Base-by-base conservation (phyloP, 768 basidiomycete genomes). In the Goffeauzyma gilvescens region DNA sequence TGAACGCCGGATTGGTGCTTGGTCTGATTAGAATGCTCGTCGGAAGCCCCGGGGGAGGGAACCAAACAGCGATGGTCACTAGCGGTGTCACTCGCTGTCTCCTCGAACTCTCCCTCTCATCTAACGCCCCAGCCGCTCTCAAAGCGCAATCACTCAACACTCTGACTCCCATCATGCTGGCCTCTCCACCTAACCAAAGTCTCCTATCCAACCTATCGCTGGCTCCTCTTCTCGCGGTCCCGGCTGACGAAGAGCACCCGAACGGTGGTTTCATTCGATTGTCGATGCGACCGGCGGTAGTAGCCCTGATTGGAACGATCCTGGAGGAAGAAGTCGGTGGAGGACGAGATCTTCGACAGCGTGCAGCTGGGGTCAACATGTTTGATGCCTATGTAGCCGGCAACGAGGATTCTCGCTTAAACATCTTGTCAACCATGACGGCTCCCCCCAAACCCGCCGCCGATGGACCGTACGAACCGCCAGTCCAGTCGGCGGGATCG, bases 21-120 rank as follows among this genome's bases (percentile, higher is more conserved):
- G 76, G 76, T 15, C 74, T 93, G 45, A 75, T 95, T 51, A 78
- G 84, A 2, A 81, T 89, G 69, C 72, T 96, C 7, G 71, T 86
- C 20, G 66, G 66, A 3, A 66, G 64, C 1, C 58, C 66, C 14
- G 65, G 67, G 0, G 59, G 62, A 12, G 58, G 61, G 4, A 69
- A 68, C 48, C 67, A 68, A 61, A 50, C 51, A 20, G 62, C 66
- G 3, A 64, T 66, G 58, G 61, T 63, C 4, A 35, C 56, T 53
- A 72, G 53, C 14, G 68, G 67, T 5, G 54, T 69, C 38, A 67
- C 78, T 0, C 73, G 87, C 40, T 82, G 81, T 61, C 72, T 96
- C 21, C 61, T 86, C 13, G 90, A 98, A 60, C 68, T 89, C 4
- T 81, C 80, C 1, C 70, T 96, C 23, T 79, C 89, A 7, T 89